phyloP scores from a whole-genome alignment of 2,329 filamentous ascomycete species.

The Apiospora kogelbergensis region DNA sequence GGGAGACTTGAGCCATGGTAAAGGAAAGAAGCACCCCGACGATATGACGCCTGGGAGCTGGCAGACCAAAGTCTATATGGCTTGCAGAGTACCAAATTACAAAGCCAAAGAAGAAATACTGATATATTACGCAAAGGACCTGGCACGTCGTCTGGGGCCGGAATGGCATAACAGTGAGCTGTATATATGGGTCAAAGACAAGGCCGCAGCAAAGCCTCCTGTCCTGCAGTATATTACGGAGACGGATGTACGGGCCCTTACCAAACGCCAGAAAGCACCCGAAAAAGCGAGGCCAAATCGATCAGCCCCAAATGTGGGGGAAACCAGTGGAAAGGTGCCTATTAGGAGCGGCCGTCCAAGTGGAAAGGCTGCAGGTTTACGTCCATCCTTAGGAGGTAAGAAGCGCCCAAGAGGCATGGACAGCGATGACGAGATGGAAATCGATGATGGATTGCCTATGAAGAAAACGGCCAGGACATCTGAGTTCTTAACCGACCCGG shows the following conservation, averaged over 20 bases:
- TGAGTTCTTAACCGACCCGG: conserved; percentile 24
- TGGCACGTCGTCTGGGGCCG: conserved; percentile 30
- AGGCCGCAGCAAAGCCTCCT: conserved; percentile 26
- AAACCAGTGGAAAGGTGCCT: conserved; percentile 22
- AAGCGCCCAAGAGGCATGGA: conserved; percentile 43
- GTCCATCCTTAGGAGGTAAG: conserved; percentile 40
- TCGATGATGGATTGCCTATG: conserved; percentile 17
- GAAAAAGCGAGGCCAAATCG: conserved; percentile 17
- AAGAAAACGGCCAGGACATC: conserved; percentile 31
- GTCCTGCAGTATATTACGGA: conserved; percentile 26
- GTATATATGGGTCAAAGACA: conserved; percentile 29
- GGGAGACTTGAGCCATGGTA: conserved; percentile 25
- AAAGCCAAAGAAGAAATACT: conserved; percentile 38
- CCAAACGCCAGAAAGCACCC: conserved; percentile 25
- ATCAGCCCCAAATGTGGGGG: conserved; percentile 17
- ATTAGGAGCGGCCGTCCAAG: conserved; percentile 34
- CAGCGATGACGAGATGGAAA: conserved; percentile 21
- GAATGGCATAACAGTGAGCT: conserved; percentile 32
- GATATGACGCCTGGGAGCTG: conserved; percentile 26
- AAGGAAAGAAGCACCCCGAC: conserved; percentile 29
- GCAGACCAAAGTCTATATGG: conserved; percentile 32
- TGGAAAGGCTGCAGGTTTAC: conserved; percentile 46
- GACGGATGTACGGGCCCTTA: conserved; percentile 23
- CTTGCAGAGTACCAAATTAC: conserved; percentile 43
- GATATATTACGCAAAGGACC: conserved; percentile 42